phyloP scores from a whole-genome alignment of 2,329 filamentous ascomycete species.

The Daldinia sp. region DNA sequence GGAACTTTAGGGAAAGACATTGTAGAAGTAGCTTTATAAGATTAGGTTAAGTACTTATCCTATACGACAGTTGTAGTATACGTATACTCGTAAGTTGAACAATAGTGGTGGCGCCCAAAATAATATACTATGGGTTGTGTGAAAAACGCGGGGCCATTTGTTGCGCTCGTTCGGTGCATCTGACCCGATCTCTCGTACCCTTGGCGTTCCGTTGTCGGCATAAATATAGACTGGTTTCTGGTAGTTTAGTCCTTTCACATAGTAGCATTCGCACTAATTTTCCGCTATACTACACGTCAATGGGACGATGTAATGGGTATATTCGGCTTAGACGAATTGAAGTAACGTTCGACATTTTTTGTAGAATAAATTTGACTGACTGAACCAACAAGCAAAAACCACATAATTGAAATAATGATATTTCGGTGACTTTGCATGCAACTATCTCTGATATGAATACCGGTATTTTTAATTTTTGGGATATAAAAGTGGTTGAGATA shows the following conservation, averaged over 20 bases:
- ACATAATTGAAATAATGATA: background rate
- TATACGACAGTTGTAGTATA: background rate
- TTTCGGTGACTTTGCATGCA: background rate
- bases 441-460: too few relatives aligned
- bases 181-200: conserved; percentile 40
- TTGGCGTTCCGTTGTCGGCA: conserved; percentile 42
- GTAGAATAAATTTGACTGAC: background rate
- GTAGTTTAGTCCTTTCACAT: conserved; percentile 1
- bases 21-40: background rate
- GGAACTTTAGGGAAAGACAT: conserved; percentile 50
- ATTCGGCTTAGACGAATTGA: conserved; percentile 15
- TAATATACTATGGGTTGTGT: conserved; percentile 20
- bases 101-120: background rate
- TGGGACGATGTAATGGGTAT: conserved; percentile 8
- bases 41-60: background rate
- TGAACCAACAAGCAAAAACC: background rate
- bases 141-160: conserved; percentile 27
- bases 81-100: background rate
- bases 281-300: conserved; percentile 6
- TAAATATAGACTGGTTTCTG: conserved; percentile 4
- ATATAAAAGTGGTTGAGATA: too few relatives aligned
- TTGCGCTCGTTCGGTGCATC: conserved; percentile 42
- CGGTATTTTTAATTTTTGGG: too few relatives aligned
- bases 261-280: background rate
- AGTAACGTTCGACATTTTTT: background rate